Evolutionary conservation across 2,329 filamentous ascomycete species (phyloP).

Genomic region (Pochonia chlamydosporia): DNA sequence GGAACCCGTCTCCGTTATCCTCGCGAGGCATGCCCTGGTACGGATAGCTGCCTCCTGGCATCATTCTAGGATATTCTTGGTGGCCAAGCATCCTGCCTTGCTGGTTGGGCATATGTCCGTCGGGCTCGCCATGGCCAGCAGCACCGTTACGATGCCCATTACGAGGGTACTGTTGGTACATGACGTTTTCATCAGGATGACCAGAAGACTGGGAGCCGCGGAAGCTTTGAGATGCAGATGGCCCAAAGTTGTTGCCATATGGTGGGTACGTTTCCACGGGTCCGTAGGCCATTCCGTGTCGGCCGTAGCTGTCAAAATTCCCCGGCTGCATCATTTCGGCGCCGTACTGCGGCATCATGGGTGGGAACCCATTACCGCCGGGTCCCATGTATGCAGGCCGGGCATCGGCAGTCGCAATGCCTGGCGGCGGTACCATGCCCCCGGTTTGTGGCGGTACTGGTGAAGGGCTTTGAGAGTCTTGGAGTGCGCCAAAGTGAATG

Average conservation of each 20-base stretch:
- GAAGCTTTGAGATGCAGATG: slow-evolving; percentile 55
- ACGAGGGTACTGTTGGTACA: slow-evolving; percentile 33
- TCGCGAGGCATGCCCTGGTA: slow-evolving; percentile 20
- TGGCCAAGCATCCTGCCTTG: slow-evolving; percentile 24
- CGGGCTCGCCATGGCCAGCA: slow-evolving; percentile 20
- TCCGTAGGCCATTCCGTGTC: slow-evolving; percentile 28
- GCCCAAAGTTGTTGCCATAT: slow-evolving; percentile 38
- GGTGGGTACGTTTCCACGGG: slow-evolving; percentile 28
- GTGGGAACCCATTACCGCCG: slow-evolving; percentile 29
- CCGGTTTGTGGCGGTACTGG: slow-evolving; percentile 46
- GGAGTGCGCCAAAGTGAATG: slow-evolving; percentile 50
- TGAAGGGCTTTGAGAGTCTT: slow-evolving; percentile 52
- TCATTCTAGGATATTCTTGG: slow-evolving; percentile 26
- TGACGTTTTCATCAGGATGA: slow-evolving; percentile 38
- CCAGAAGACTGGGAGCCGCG: slow-evolving; percentile 55
- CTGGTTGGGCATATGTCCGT: slow-evolving; percentile 21
- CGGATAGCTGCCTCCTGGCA: slow-evolving; percentile 22
- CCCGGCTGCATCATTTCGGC: slow-evolving; percentile 28
- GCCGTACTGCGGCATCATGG: slow-evolving; percentile 28
- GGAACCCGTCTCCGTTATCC: slow-evolving; percentile 30
- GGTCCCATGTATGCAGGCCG: slow-evolving; percentile 27
- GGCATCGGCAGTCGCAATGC: slow-evolving; percentile 29
- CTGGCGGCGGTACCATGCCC: slow-evolving; percentile 44
- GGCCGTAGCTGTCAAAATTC: slow-evolving; percentile 31
- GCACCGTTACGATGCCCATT: slow-evolving; percentile 33